A percentile compares a stretch with the other conserved stretches of the same genome.
Evolutionary conservation across 2,329 filamentous ascomycete genomes (phyloP).

Genomic region (Incumbomyces lentus): DNA sequence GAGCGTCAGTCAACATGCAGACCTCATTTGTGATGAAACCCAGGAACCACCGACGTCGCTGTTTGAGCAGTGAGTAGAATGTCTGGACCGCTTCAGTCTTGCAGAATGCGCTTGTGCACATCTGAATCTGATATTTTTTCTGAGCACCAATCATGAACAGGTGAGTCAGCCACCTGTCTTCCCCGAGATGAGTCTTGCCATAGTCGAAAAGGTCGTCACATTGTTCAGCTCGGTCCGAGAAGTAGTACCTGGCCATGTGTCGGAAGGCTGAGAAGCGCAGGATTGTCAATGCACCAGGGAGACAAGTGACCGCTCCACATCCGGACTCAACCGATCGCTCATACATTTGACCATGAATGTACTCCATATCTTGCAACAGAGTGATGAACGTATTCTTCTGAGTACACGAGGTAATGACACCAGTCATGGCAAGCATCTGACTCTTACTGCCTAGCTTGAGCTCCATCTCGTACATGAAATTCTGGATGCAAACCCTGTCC

Average conservation of each 20-base stretch:
- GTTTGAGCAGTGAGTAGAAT: slow-evolving; percentile 76
- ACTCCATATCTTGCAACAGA: slow-evolving; percentile 93
- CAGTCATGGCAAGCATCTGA: slow-evolving; percentile 95
- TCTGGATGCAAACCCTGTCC: slow-evolving; percentile 83
- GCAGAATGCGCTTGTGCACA: slow-evolving; percentile 96
- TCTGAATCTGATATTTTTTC: slow-evolving; percentile 88
- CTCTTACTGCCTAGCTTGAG: slow-evolving; percentile 82
- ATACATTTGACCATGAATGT: slow-evolving; percentile 91
- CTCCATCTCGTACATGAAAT: slow-evolving; percentile 99
- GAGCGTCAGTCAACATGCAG: slow-evolving; percentile 91
- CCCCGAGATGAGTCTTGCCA: slow-evolving; percentile 86
- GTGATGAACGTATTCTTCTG: slow-evolving; percentile 82
- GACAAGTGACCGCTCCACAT: slow-evolving; percentile 85
- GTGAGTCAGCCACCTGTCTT: slow-evolving; percentile 94
- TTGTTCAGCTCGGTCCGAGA: slow-evolving; percentile 90
- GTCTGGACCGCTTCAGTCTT: slow-evolving; percentile 95
- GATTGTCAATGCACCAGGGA: slow-evolving; percentile 91
- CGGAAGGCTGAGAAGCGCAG: slow-evolving; percentile 92
- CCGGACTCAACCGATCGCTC: slow-evolving; percentile 91
- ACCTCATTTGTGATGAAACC: slow-evolving; percentile 97
- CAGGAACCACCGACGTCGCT: slow-evolving; percentile 90
- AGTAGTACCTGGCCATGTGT: slow-evolving; percentile 96
- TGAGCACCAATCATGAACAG: slow-evolving; percentile 97
- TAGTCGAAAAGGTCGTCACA: slow-evolving; percentile 96
- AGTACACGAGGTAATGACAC: slow-evolving; percentile 90